phyloP scores from a whole-genome alignment of 2,329 filamentous ascomycete species.

The Penicillium vulpinum region DNA sequence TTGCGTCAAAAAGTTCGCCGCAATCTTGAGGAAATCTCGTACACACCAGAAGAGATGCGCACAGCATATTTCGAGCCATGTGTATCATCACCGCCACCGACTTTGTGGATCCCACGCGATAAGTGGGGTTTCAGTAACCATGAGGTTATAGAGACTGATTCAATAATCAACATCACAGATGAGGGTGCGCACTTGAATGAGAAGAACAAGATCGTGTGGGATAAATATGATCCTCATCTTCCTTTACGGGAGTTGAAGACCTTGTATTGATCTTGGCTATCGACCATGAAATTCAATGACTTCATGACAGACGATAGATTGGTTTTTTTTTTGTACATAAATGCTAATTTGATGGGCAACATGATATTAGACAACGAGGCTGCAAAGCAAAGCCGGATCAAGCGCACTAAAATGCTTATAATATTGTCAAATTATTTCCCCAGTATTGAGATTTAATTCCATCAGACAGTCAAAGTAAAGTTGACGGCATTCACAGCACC shows the following conservation, averaged over 20 bases:
- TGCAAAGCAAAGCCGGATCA: background rate
- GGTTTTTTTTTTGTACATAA: constrained; percentile 1
- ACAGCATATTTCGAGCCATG: constrained; percentile 75
- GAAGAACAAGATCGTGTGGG: constrained; percentile 66
- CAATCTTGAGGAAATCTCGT: constrained; percentile 56
- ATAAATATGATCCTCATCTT: constrained; percentile 56
- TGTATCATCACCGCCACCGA: constrained; percentile 60
- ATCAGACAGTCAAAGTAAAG: constrained; percentile 49
- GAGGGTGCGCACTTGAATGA: constrained; percentile 69
- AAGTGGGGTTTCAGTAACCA: constrained; percentile 70
- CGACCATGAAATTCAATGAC: background rate
- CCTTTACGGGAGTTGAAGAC: constrained; percentile 58
- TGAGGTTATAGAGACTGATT: constrained; percentile 71
- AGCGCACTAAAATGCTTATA: background rate
- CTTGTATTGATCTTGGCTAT: constrained; percentile 42
- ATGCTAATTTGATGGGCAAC: background rate
- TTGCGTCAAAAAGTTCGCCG: constrained; percentile 69
- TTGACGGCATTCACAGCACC: constrained; percentile 49
- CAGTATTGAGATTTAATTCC: background rate
- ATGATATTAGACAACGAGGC: background rate
- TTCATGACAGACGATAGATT: constrained; percentile 3
- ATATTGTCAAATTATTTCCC: background rate
- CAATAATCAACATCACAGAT: constrained; percentile 76
- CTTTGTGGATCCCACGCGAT: constrained; percentile 81
- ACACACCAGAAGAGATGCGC: constrained; percentile 61